Conservation (phyloP, 805 yeast genomes). For the Blastobotrys peoriensis region DNA sequence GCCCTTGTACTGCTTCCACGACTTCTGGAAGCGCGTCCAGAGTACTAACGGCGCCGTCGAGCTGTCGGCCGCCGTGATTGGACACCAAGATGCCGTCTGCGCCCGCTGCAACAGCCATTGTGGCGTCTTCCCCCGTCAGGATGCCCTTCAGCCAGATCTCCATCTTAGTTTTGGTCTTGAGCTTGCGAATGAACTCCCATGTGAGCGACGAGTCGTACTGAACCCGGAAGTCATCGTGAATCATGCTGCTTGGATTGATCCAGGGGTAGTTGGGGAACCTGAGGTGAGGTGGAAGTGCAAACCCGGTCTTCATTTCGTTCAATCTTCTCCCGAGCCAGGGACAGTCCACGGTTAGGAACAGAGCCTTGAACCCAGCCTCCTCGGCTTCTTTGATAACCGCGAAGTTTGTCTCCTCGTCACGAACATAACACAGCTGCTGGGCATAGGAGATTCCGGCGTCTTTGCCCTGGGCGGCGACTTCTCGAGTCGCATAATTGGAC, state of each 20-base stretch:
- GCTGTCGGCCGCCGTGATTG: slow-evolving; percentile 69
- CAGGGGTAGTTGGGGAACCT: slow-evolving; percentile 7
- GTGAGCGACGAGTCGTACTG: slow-evolving; percentile 18
- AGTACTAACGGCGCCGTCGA: slow-evolving; percentile 57
- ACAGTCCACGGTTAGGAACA: slow-evolving; percentile 50
- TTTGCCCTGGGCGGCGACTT: slow-evolving; percentile 2
- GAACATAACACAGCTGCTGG: slow-evolving; percentile 5
- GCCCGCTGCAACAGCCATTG: slow-evolving; percentile 51
- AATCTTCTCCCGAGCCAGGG: slow-evolving; percentile 47
- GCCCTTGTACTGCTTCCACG: slow-evolving; percentile 31
- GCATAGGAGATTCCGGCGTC: slow-evolving; percentile 2
- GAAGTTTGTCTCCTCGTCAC: slow-evolving; percentile 4
- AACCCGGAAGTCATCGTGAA: slow-evolving; percentile 7
- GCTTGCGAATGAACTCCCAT: slow-evolving; percentile 24
- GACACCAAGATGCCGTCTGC: slow-evolving; percentile 60
- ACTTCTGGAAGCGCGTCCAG: slow-evolving; percentile 59
- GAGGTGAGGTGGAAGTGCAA: slow-evolving; percentile 2
- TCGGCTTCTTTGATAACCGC: slow-evolving; percentile 8
- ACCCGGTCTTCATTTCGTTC: slow-evolving; percentile 8
- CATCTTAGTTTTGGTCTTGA: slow-evolving; percentile 33
- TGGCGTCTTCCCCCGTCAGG: slow-evolving; percentile 58
- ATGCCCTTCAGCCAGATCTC: slow-evolving; percentile 56
- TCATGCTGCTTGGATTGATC: slow-evolving; percentile 1
- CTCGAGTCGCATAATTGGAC: slow-evolving; percentile 3
- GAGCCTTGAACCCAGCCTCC: slow-evolving; percentile 31